A percentile compares a stretch with the other conserved stretches of the same genome.
Evolutionary conservation across 75 land plant genomes (phyloP).

Genomic region (Chamaecyparis obtusa): DNA sequence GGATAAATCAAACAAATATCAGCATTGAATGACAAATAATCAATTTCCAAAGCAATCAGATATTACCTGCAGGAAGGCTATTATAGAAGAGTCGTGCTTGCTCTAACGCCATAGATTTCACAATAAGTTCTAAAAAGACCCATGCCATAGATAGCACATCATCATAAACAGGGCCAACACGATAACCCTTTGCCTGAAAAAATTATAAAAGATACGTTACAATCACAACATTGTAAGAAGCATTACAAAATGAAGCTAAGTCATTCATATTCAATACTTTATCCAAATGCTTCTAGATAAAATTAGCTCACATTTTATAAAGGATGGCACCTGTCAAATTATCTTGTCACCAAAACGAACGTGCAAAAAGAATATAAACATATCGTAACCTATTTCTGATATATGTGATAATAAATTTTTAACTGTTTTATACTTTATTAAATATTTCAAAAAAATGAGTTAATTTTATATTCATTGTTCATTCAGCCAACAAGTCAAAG

Average conservation of each 20-base stretch:
- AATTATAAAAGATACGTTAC: not conserved
- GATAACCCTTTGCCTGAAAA: conserved; percentile 94
- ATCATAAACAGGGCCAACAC: conserved; percentile 99
- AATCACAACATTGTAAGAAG: not conserved
- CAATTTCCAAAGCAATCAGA: not conserved
- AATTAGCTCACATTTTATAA: not conserved
- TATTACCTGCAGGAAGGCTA: conserved; percentile 44
- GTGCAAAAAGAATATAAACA: not conserved
- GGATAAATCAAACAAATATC: not conserved
- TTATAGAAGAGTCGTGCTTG: conserved; percentile 79
- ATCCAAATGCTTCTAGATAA: not conserved
- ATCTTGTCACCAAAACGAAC: not conserved
- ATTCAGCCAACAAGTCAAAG: too few relatives aligned
- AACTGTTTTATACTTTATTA: too few relatives aligned
- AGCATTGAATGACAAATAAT: not conserved
- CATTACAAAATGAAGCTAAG: not conserved
- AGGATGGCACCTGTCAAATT: not conserved
- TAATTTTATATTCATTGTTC: too few relatives aligned
- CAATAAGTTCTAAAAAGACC: conserved; percentile 96
- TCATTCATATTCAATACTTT: not conserved
- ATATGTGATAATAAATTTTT: not conserved
- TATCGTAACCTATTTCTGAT: too few relatives aligned
- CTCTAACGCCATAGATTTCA: conserved; percentile 95
- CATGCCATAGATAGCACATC: conserved; percentile 99
- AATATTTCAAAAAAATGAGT: too few relatives aligned